Evolutionary conservation across 2,329 filamentous ascomycete genomes (phyloP).

Genomic region (Pestalotiopsis sp.): DNA sequence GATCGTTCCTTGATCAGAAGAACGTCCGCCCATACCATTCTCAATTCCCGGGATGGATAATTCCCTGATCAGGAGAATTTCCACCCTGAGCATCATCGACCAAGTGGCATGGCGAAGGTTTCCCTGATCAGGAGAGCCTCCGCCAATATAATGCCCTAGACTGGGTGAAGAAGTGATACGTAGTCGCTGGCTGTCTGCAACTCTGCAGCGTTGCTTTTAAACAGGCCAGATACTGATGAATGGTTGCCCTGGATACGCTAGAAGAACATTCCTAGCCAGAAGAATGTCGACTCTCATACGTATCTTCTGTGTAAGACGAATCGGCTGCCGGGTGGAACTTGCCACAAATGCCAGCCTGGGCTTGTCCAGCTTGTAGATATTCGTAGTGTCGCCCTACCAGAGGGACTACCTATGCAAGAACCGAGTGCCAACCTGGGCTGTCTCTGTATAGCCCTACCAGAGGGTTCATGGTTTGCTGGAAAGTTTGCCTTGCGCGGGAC

Average conservation of each 20-base stretch:
- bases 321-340: background rate
- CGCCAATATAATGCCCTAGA: no score
- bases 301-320: background rate
- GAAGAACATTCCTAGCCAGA: background rate
- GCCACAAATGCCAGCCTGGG: background rate
- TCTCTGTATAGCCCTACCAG: background rate
- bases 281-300: background rate
- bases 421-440: background rate
- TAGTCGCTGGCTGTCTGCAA: background rate
- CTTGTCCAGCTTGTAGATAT: background rate
- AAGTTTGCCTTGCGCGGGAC: no score
- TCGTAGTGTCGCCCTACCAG: background rate
- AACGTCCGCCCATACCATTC: background rate
- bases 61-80: background rate
- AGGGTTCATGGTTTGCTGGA: no score
- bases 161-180: background rate
- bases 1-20: background rate
- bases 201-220: background rate
- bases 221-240: background rate
- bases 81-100: background rate
- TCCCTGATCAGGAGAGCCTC: no score
- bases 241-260: background rate
- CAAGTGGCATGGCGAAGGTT: no score
- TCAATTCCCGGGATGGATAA: no score
- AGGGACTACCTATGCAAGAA: background rate